Percentiles rank a stretch among this genome's conserved stretches.
These are phyloP conservation scores for Colletotrichum navitas DNA, from an alignment of 2,329 filamentous ascomycete species.

Conservation along the genomic window DNA sequence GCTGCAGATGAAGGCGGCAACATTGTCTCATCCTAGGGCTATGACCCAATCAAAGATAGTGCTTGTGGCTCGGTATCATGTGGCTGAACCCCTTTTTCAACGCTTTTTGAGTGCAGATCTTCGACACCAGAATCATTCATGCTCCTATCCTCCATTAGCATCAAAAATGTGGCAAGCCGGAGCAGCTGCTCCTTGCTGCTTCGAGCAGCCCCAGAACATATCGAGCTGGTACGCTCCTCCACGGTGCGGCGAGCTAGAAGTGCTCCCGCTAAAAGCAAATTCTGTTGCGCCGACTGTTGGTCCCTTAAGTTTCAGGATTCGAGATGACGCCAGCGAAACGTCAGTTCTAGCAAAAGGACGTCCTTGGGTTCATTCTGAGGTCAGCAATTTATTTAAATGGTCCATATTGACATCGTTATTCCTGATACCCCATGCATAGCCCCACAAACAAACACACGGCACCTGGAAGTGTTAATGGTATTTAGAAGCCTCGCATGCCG, in stretches of 20 bases:
- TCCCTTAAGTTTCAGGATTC: not conserved
- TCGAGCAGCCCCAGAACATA: not conserved
- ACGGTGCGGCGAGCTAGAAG: not conserved
- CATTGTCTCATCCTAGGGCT: not conserved
- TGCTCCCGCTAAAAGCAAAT: not conserved
- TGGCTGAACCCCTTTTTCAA: not conserved
- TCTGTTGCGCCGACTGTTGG: not conserved
- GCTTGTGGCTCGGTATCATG: too few relatives aligned
- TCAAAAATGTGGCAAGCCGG: constrained; percentile 1
- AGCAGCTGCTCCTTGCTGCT: constrained; percentile 19
- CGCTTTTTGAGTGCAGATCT: constrained; percentile 13
- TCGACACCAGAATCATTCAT: not conserved
- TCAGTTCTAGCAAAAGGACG: not conserved
- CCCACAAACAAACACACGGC: not conserved
- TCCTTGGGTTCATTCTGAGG: not conserved
- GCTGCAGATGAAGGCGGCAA: not conserved
- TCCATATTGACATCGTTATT: not conserved
- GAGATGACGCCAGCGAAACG: constrained; percentile 26
- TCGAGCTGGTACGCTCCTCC: not conserved
- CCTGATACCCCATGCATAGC: not conserved
- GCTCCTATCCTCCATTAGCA: not conserved
- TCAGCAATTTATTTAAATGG: not conserved
- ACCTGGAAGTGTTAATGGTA: not conserved
- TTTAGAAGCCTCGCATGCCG: not conserved
- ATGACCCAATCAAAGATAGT: not conserved